Percentiles rank a stretch among this genome's conserved stretches.
These are phyloP conservation scores for Beta corolliflora DNA, from an alignment of 179 eudicot species.

Conservation along the genomic window DNA sequence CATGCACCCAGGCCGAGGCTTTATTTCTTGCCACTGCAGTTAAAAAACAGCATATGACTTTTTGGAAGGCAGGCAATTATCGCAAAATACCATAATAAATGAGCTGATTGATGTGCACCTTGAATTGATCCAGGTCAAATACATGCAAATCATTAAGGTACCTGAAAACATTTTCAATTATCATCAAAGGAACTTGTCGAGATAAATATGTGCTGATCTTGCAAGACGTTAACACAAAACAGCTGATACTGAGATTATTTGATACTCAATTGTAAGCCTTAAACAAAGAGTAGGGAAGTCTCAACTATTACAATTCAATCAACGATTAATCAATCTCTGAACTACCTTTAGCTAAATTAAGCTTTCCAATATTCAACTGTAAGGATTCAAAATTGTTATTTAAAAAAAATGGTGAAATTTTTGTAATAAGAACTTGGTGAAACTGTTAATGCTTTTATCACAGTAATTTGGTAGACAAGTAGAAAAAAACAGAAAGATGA, in stretches of 20 bases:
- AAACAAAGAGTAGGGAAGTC: background rate
- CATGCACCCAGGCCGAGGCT: slow-evolving; percentile 81
- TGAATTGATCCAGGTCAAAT: slow-evolving; percentile 94
- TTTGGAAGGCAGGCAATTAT: slow-evolving; percentile 6
- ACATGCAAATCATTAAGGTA: slow-evolving; percentile 88
- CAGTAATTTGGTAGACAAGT: too few relatives aligned
- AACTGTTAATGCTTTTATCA: background rate
- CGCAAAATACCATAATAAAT: background rate
- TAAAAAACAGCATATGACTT: slow-evolving; percentile 18
- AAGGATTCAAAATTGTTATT: background rate
- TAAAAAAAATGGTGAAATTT: too few relatives aligned
- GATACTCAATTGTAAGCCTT: background rate
- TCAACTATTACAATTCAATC: background rate
- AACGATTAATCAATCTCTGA: background rate
- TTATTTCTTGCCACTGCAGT: slow-evolving; percentile 95
- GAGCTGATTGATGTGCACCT: slow-evolving; percentile 48
- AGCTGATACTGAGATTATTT: background rate
- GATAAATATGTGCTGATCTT: background rate
- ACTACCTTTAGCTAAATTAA: background rate
- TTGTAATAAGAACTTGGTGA: background rate
- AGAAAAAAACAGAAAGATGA: too few relatives aligned
- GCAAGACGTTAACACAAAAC: background rate
- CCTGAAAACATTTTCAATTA: slow-evolving; percentile 44
- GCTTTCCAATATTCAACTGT: background rate
- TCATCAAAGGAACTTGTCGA: slow-evolving; percentile 17